A percentile compares a stretch with the other conserved stretches of the same genome.
These are phyloP conservation scores for Trametes hirsuta DNA, from an alignment of 1,284 basidiomycete species.

Conservation along the genomic window DNA sequence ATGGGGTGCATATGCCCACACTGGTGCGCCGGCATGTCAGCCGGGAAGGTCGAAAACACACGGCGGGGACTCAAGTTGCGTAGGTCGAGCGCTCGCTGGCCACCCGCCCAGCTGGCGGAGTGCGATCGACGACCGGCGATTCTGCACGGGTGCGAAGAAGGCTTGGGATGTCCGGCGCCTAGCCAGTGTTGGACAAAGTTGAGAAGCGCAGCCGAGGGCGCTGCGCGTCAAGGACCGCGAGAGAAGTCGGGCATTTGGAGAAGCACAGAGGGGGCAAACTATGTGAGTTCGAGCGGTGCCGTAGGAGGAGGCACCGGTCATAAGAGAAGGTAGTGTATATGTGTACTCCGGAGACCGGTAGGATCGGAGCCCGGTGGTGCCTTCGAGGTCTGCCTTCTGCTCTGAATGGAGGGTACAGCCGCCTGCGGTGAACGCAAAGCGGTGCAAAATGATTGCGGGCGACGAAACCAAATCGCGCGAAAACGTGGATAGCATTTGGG, in stretches of 20 bases:
- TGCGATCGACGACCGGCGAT: conserved; percentile 6
- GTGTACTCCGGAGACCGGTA: conserved; percentile 22
- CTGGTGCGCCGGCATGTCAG: no score
- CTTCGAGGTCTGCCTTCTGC: conserved; percentile 3
- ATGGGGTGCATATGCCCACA: neutral
- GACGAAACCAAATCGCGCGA: neutral
- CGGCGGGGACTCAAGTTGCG: neutral
- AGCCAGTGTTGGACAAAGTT: neutral
- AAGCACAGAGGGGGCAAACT: neutral
- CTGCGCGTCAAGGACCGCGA: neutral
- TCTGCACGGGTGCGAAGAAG: conserved; percentile 9
- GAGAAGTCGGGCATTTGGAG: neutral
- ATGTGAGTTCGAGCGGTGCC: neutral
- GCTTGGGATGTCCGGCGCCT: conserved; percentile 1
- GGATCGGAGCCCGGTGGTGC: conserved; percentile 20
- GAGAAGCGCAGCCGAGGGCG: neutral
- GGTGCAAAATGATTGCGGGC: neutral
- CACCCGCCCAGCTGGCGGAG: neutral
- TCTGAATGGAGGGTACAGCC: conserved; percentile 1
- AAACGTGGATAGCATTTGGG: neutral
- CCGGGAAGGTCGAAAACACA: neutral
- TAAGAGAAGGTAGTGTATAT: conserved; percentile 6
- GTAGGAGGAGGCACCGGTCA: conserved; percentile 5
- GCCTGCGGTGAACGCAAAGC: conserved; percentile 3
- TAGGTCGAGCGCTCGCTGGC: neutral